A percentile compares a stretch with the other conserved stretches of the same genome.
phyloP scores from a whole-genome alignment of 768 basidiomycete species.

The Termitomyces sp. region DNA sequence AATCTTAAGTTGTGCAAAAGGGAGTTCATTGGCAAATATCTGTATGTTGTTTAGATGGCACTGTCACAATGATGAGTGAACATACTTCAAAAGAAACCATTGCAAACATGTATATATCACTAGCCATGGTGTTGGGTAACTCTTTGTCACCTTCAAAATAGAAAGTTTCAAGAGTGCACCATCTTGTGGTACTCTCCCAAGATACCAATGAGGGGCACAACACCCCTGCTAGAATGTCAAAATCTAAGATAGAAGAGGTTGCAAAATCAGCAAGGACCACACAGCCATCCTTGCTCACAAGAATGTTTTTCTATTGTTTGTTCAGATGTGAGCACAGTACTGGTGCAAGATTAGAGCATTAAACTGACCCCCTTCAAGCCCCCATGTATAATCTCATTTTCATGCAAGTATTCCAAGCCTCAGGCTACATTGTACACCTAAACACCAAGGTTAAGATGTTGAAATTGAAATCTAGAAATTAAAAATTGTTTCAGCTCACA shows the following conservation, averaged over 20 bases:
- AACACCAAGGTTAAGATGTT: background rate
- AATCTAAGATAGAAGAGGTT: background rate
- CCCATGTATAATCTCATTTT: background rate
- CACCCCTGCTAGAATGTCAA: background rate
- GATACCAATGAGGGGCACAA: background rate
- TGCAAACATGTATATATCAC: background rate
- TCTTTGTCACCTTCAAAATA: background rate
- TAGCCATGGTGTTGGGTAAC: background rate
- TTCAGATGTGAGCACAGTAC: background rate
- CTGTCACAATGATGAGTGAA: background rate
- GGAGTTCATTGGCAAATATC: background rate
- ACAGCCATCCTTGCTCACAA: background rate
- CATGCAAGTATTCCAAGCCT: background rate
- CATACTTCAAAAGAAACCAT: background rate
- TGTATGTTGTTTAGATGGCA: background rate
- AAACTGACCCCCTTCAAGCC: background rate
- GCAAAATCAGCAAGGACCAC: background rate
- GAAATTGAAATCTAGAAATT: background rate
- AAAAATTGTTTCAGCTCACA: background rate
- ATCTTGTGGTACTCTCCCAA: background rate
- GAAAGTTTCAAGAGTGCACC: background rate
- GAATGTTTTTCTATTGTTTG: background rate
- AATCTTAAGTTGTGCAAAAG: background rate
- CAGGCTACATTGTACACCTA: background rate
- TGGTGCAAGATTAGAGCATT: background rate